phyloP scores from a whole-genome alignment of 176 grass and related monocot genomes.

The bread wheat (Triticum aestivum) region IWGSC_CS_RefSeq_v2.1 NC_057812.1:682278358-682278857 shows the following conservation, averaged over 20 bases:
- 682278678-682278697: constrained; percentile 42
- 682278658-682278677: constrained; percentile 61
- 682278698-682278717: constrained; percentile 43
- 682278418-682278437: constrained; percentile 44
- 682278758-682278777: constrained; percentile 54
- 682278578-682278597: constrained; percentile 55
- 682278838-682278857: constrained; percentile 64
- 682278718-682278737: constrained; percentile 55
- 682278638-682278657: constrained; percentile 45
- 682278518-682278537: constrained; percentile 48
- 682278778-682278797: constrained; percentile 37
- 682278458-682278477: constrained; percentile 48
- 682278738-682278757: constrained; percentile 69
- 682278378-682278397: constrained; percentile 57
- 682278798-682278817: constrained; percentile 50
- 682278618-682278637: background rate
- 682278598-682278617: constrained; percentile 46
- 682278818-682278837: constrained; percentile 73
- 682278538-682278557: constrained; percentile 52
- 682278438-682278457: constrained; percentile 38
- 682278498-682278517: constrained; percentile 56
- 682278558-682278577: constrained; percentile 47
- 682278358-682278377: constrained; percentile 42
- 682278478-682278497: constrained; percentile 62
- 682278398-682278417: constrained; percentile 38